Evolutionary conservation across 176 grass and related monocot species (phyloP).

Genomic region (Carex scoparia): DNA sequence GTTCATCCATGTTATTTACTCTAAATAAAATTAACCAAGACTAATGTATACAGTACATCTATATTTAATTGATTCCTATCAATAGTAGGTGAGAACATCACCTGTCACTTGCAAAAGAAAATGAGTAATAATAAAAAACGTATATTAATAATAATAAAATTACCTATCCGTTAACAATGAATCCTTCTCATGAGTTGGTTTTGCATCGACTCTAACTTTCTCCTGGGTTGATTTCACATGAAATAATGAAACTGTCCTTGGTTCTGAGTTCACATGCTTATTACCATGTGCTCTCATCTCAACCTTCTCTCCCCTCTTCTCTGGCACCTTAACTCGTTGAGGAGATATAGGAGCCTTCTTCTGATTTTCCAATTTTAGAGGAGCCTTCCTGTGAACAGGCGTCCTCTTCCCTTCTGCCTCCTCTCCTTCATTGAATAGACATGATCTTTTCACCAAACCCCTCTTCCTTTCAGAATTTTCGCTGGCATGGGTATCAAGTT

Average conservation of each 20-base stretch:
- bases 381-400: constrained; percentile 17
- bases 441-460: constrained; percentile 16
- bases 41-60: not conserved
- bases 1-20: not conserved
- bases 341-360: constrained; percentile 21
- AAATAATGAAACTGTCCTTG: constrained; percentile 3
- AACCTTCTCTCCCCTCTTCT: constrained; percentile 19
- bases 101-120: constrained; percentile 1
- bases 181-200: constrained; percentile 20
- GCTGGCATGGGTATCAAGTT: constrained; percentile 6
- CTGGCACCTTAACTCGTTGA: not conserved
- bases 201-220: not conserved
- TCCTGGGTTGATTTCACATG: constrained; percentile 19
- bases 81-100: constrained; percentile 5
- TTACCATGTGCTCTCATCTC: not conserved
- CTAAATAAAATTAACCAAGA: not conserved
- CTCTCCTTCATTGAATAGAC: constrained; percentile 14
- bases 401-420: constrained; percentile 23
- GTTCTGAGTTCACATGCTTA: constrained; percentile 4
- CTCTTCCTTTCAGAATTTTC: constrained; percentile 23
- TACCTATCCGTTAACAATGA: constrained; percentile 11
- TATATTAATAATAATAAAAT: not conserved
- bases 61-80: not conserved
- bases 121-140: not conserved
- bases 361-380: constrained; percentile 22